Conservation (phyloP, 768 basidiomycete species). For the Pleurotus pulmonarius region DNA sequence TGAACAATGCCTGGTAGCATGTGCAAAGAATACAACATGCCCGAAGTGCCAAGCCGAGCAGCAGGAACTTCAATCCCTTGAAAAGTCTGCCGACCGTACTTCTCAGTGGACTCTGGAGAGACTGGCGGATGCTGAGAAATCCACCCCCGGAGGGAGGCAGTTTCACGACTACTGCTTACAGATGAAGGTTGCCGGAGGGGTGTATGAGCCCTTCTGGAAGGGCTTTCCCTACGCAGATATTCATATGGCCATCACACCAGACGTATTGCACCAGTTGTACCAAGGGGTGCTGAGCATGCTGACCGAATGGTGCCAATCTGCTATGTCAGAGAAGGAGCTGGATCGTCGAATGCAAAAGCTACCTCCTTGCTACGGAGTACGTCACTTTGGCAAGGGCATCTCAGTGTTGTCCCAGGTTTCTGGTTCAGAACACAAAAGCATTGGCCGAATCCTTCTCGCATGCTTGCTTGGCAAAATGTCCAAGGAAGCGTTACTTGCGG, state of each 20-base stretch:
- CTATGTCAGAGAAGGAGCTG: conserved; percentile 24
- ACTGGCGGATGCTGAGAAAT: too few relatives aligned
- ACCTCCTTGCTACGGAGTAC: conserved; percentile 22
- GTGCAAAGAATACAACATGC: too few relatives aligned
- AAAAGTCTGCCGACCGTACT: too few relatives aligned
- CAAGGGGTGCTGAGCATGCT: conserved; percentile 45
- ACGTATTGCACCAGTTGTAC: conserved; percentile 45
- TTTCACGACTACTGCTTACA: neutral
- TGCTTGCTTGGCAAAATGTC: conserved; percentile 19
- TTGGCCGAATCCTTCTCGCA: conserved; percentile 21
- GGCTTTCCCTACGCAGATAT: conserved; percentile 37
- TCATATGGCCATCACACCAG: conserved; percentile 36
- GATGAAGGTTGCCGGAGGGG: neutral
- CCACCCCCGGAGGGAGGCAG: too few relatives aligned
- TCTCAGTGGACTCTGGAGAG: too few relatives aligned
- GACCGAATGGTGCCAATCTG: conserved; percentile 27
- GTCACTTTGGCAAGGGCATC: conserved; percentile 34
- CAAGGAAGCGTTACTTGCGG: conserved; percentile 10
- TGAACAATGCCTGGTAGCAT: too few relatives aligned
- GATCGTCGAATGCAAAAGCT: conserved; percentile 32
- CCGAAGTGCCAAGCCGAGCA: too few relatives aligned
- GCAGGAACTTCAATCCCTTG: too few relatives aligned
- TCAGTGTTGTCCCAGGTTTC: conserved; percentile 31
- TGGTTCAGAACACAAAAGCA: conserved; percentile 32
- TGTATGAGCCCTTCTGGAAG: conserved; percentile 36